These are phyloP conservation scores for Helianthus tuberosus DNA, from an alignment of 129 eudicot species.

Conservation along the genomic window DNA sequence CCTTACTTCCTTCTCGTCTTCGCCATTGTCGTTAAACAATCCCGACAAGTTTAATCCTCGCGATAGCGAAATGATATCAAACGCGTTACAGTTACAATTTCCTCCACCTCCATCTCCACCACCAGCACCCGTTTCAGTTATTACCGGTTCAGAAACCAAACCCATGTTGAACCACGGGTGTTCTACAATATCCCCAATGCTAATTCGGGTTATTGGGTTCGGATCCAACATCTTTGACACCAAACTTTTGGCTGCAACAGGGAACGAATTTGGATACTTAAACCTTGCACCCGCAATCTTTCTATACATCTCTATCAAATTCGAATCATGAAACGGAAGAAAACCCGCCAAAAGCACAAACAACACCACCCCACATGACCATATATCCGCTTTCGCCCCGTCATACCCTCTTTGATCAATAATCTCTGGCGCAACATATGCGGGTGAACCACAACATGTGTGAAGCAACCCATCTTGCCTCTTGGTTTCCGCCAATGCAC, in stretches of 20 bases:
- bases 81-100: slow-evolving; percentile 9
- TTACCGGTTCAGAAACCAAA: background rate
- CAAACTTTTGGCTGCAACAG: slow-evolving; percentile 20
- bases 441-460: slow-evolving; percentile 23
- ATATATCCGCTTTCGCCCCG: slow-evolving; percentile 29
- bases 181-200: slow-evolving; percentile 5
- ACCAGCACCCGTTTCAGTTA: background rate
- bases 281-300: slow-evolving; percentile 18
- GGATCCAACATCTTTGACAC: slow-evolving; percentile 26
- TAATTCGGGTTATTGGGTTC: slow-evolving; percentile 16
- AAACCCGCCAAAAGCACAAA: slow-evolving; percentile 27
- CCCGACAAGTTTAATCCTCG: slow-evolving; percentile 28
- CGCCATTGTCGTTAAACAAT: background rate
- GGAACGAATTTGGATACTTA: slow-evolving; percentile 21
- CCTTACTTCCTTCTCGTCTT: slow-evolving; percentile 23
- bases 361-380: slow-evolving; percentile 31
- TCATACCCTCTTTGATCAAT: slow-evolving; percentile 17
- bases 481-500: slow-evolving; percentile 28
- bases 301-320: slow-evolving; percentile 21
- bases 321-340: slow-evolving; percentile 29
- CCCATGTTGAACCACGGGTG: slow-evolving; percentile 17
- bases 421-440: slow-evolving; percentile 24
- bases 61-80: slow-evolving; percentile 20
- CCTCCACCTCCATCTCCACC: background rate
- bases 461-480: slow-evolving; percentile 27